Evolutionary conservation across 2,329 filamentous ascomycete genomes (phyloP), one percentile per base, ranked within the genome.

Genomic region (Leptographium radiaticola): DNA sequence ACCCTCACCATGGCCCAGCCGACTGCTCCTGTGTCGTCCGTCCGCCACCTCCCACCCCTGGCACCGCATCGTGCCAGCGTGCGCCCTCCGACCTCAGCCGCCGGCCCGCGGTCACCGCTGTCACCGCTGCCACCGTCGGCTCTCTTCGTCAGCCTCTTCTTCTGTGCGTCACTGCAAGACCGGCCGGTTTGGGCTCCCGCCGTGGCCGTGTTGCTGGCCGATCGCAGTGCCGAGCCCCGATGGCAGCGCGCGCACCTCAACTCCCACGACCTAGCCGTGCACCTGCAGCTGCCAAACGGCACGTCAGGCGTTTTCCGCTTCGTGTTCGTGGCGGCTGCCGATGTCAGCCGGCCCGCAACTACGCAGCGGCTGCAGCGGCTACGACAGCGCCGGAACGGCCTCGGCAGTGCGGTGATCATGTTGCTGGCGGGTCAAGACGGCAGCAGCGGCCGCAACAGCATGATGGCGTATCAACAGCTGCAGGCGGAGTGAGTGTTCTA

Each of bases 181-280:
- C 67, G 67, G 31, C 57, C 62, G 7, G 63, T 64, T 33, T 75
- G 70, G 71, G 61, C 63, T 5, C 39, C 65, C 1, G 63, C 59
- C 0, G 60, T 68, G 2, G 54, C 64, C 2, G 51, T 62, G 4
- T 61, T 72, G 20, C 58, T 62, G 16, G 55, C 58, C 7, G 55
- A 56, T 15, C 49, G 49, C 2, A 50, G 49, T 9, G 5, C 60
- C 1, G 49, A 70, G 20, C 61, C 64, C 16, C 52, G 55, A 6
- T 59, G 60, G 46, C 51, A 57, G 16, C 55, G 53, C 39, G 54
- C 58, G 2, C 49, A 42, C 7, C 55, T 60, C 1, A 49, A 64
- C 16, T 68, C 66, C 2, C 71, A 77, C 57, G 76, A 79, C 57
- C 59, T 77, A 34, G 70, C 70, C 15, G 64, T 79, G 40, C 64